Conservation (phyloP, 2,329 filamentous ascomycete genomes). For the Gliomastix tumulicola region DNA sequence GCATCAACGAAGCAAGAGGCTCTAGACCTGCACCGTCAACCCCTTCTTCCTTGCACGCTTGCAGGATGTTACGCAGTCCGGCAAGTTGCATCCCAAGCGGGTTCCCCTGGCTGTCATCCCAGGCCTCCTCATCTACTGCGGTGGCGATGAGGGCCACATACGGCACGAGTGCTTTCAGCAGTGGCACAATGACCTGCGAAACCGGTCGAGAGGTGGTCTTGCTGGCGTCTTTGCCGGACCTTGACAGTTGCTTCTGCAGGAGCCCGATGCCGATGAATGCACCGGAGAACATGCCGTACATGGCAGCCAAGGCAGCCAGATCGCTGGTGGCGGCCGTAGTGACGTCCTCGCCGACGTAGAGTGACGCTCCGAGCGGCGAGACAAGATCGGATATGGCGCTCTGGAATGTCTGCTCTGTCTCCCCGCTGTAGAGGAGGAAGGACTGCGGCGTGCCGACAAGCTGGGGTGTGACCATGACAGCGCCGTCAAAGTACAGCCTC, state of each 20-base stretch:
- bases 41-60: conserved; percentile 13
- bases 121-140: conserved; percentile 11
- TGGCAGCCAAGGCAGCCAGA: conserved; percentile 14
- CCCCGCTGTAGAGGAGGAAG: conserved; percentile 13
- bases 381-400: conserved; percentile 4
- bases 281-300: conserved; percentile 18
- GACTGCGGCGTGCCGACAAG: conserved; percentile 13
- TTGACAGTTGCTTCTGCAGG: conserved; percentile 8
- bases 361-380: conserved; percentile 9
- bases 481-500: conserved; percentile 16
- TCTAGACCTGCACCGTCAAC: conserved; percentile 8
- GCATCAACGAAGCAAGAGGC: conserved; percentile 4
- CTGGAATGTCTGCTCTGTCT: conserved; percentile 7
- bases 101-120: conserved; percentile 14
- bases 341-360: conserved; percentile 10
- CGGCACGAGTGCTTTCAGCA: conserved; percentile 15
- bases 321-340: conserved; percentile 14
- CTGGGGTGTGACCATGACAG: conserved; percentile 18
- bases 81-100: conserved; percentile 15
- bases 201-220: not conserved
- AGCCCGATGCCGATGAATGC: conserved; percentile 13
- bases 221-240: conserved; percentile 5
- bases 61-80: conserved; percentile 13
- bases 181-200: conserved; percentile 10
- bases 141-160: conserved; percentile 12